A percentile compares a stretch with the other conserved stretches of the same genome.
Conservation (phyloP, 805 yeast genomes). For the Candida coquimbonensis region DNA sequence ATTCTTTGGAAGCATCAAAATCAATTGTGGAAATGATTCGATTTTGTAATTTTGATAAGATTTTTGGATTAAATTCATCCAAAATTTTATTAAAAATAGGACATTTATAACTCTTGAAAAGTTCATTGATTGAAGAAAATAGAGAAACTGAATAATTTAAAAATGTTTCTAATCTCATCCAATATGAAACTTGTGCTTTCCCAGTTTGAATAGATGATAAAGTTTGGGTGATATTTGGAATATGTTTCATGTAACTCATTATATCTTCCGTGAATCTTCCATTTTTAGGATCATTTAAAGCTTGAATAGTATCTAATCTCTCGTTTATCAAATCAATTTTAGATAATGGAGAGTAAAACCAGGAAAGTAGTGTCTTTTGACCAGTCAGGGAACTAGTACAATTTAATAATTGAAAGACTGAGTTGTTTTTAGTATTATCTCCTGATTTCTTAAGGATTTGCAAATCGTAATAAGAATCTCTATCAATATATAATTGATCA, state of each 20-base stretch:
- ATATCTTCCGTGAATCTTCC: constrained; percentile 18
- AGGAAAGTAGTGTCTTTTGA: constrained; percentile 22
- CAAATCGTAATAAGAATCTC: constrained; percentile 23
- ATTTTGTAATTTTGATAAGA: constrained; percentile 9
- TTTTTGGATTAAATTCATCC: constrained; percentile 6
- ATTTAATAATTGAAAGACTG: constrained; percentile 18
- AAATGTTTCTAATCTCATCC: constrained; percentile 26
- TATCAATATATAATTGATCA: constrained; percentile 22
- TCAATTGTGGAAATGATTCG: constrained; percentile 28
- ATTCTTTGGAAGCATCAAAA: constrained; percentile 28
- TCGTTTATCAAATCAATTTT: constrained; percentile 21
- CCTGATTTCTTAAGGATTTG: constrained; percentile 16
- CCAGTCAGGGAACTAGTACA: constrained; percentile 26
- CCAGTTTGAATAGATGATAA: constrained; percentile 20
- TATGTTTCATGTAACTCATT: constrained; percentile 13
- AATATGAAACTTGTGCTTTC: constrained; percentile 19
- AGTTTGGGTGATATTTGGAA: constrained; percentile 25
- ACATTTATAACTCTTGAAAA: neutral
- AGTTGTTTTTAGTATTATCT: constrained; percentile 1
- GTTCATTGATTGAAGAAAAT: neutral
- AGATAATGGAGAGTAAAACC: constrained; percentile 30
- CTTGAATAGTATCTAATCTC: constrained; percentile 25
- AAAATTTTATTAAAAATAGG: constrained; percentile 13
- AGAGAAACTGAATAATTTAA: constrained; percentile 17
- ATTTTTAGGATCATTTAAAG: constrained; percentile 18